Conservation (phyloP, 1,284 basidiomycete species). For the Papiliotrema fonsecae region DNA sequence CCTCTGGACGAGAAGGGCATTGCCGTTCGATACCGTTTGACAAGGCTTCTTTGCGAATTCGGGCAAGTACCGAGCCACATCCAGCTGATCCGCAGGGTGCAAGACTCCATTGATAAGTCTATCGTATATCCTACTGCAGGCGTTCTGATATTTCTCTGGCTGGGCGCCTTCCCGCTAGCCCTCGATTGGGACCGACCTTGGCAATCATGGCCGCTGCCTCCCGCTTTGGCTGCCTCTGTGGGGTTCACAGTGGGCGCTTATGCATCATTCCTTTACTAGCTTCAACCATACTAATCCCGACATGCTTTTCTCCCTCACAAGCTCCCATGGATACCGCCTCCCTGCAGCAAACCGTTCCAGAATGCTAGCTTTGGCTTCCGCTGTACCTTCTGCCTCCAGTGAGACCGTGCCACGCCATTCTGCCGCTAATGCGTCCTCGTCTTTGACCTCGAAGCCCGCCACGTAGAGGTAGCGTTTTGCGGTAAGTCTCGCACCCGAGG, state of each 20-base stretch:
- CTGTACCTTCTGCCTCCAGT: conserved; percentile 47
- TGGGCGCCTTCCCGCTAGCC: conserved; percentile 72
- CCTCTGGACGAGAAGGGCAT: conserved; percentile 36
- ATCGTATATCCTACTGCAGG: conserved; percentile 74
- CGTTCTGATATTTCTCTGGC: conserved; percentile 69
- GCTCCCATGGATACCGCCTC: conserved; percentile 40
- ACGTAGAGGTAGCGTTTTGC: conserved; percentile 49
- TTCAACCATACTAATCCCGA: conserved; percentile 45
- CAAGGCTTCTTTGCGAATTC: conserved; percentile 70
- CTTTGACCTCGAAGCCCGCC: conserved; percentile 40
- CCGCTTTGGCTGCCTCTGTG: conserved; percentile 52
- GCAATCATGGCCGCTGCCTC: conserved; percentile 55
- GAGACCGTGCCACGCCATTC: conserved; percentile 46
- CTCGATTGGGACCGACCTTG: conserved; percentile 94
- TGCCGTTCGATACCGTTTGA: conserved; percentile 53
- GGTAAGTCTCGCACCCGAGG: conserved; percentile 41
- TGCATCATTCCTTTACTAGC: conserved; percentile 22
- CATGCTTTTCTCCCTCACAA: conserved; percentile 45
- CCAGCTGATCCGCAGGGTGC: conserved; percentile 52
- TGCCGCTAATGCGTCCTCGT: conserved; percentile 22
- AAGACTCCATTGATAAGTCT: conserved; percentile 64
- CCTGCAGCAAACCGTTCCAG: conserved; percentile 31
- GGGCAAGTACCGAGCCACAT: conserved; percentile 55
- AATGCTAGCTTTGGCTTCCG: conserved; percentile 40
- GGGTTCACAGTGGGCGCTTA: neutral